Evolutionary conservation across 2,329 filamentous ascomycete species (phyloP), one percentile per base, ranked within the genome.

Genomic region (Beauveria bassiana): DNA sequence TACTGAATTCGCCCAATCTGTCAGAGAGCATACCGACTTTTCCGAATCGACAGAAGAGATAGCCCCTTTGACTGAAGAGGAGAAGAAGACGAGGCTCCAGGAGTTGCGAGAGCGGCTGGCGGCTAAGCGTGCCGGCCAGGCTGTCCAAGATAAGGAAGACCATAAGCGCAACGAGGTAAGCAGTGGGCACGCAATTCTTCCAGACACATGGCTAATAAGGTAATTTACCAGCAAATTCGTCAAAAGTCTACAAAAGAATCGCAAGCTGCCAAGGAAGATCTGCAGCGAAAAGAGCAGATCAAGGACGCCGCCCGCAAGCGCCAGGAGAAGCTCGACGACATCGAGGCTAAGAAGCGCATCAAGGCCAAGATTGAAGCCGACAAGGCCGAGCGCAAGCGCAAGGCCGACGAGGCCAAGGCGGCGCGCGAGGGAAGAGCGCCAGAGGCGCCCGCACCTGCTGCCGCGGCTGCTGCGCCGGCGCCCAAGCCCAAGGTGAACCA

Each of bases 351-450:
- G 80, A 90, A 88, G 75, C 86, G 90, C 42, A 93, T 97, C 73
- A 88, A 92, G 76, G 93, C 91, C 61, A 93, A 93, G 81, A 96
- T 99, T 66, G 93, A 95, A 68, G 93, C 90, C 16, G 93, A 98
- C 78, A 97, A 96, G 79, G 89, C 91, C 68, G 92, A 93, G 69
- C 86, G 95, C 59, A 87, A 90, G 65, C 82, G 88, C 66, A 96
- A 95, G 73, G 88, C 91, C 3, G 95, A 96, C 70, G 81, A 86
- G 62, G 90, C 91, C 68, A 96, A 93, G 77, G 93, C 93, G 0
- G 85, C 86, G 61, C 84, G 93, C n/a, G 90, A 92, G 67, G 93
- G 93, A n/a, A 80, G 84, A 59, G 77, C 78, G 18, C 72, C 77
- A 26, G 79, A 83, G 22, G 67, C 71, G 70, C 69, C 1, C 64